Percentiles rank a stretch among this genome's conserved stretches.
phyloP scores from a whole-genome alignment of 768 basidiomycete species.

The Rhodotorula kratochvilovae region DNA sequence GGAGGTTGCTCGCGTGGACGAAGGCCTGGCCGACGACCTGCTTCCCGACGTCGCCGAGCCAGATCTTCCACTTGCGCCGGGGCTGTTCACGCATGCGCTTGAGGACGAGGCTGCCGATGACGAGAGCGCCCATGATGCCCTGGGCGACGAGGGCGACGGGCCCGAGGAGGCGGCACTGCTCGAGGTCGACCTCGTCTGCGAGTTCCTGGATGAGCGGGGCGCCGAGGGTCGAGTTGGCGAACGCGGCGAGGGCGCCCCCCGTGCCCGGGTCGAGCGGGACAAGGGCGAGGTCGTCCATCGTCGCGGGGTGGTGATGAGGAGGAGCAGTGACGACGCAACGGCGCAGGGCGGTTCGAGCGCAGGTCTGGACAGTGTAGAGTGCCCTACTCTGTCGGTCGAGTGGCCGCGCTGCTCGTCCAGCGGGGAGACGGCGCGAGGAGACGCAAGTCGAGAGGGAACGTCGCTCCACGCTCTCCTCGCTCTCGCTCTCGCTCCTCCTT shows the following conservation, averaged over 20 bases:
- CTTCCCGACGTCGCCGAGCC: slow-evolving; percentile 86
- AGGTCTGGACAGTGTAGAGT: no score
- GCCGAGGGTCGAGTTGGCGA: slow-evolving; percentile 4
- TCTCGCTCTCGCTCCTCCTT: no score
- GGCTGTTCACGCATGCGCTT: slow-evolving; percentile 82
- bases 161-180: slow-evolving; percentile 53
- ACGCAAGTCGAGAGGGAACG: no score
- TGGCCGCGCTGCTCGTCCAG: no score
- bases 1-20: slow-evolving; percentile 69
- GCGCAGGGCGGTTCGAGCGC: background rate
- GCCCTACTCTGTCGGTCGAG: no score
- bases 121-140: slow-evolving; percentile 79
- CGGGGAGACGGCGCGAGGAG: no score
- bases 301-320: background rate
- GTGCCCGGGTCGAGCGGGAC: background rate
- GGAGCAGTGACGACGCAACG: no score
- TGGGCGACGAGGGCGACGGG: slow-evolving; percentile 58
- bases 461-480: background rate
- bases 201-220: slow-evolving; percentile 8
- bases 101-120: slow-evolving; percentile 76
- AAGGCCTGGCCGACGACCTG: slow-evolving; percentile 73
- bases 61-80: slow-evolving; percentile 87
- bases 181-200: slow-evolving; percentile 48
- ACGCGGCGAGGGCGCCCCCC: background rate
- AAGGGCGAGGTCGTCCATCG: no score